Conservation (phyloP, 306 rosid species). For the Rosa chinensis region DNA sequence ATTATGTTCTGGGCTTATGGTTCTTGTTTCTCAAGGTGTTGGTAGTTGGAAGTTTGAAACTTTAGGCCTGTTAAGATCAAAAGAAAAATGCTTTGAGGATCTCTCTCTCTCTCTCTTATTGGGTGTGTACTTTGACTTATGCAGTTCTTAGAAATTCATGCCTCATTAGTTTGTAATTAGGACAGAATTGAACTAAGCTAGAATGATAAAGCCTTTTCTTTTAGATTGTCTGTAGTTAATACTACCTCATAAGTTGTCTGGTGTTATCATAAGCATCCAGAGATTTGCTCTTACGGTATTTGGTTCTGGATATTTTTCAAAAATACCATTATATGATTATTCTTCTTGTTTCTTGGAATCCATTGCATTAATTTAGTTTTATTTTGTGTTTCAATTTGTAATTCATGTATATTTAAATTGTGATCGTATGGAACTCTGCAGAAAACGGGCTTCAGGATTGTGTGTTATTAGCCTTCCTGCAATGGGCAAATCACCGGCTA, state of each 20-base stretch:
- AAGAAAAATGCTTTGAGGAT: neutral
- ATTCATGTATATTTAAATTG: slow-evolving; percentile 5
- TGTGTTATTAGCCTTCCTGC: slow-evolving; percentile 35
- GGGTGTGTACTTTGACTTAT: neutral
- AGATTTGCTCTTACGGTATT: neutral
- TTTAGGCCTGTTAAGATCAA: neutral
- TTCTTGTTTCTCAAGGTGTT: neutral
- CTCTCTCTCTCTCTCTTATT: neutral
- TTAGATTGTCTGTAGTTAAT: neutral
- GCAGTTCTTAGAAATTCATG: neutral
- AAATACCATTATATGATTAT: neutral
- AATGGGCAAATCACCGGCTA: slow-evolving; percentile 90
- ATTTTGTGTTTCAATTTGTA: neutral
- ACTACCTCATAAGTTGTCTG: neutral
- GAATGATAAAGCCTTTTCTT: neutral
- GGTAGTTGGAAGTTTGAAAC: neutral
- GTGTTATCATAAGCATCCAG: neutral
- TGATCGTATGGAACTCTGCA: slow-evolving; percentile 11
- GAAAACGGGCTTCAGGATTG: slow-evolving; percentile 20
- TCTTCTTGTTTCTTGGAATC: neutral
- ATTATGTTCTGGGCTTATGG: neutral
- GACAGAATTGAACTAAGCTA: neutral
- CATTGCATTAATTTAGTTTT: neutral
- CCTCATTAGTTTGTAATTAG: neutral
- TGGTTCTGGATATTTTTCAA: neutral